Evolutionary conservation across 257 asterid species (phyloP).

Genomic region (Solanum pinnatisectum): DNA sequence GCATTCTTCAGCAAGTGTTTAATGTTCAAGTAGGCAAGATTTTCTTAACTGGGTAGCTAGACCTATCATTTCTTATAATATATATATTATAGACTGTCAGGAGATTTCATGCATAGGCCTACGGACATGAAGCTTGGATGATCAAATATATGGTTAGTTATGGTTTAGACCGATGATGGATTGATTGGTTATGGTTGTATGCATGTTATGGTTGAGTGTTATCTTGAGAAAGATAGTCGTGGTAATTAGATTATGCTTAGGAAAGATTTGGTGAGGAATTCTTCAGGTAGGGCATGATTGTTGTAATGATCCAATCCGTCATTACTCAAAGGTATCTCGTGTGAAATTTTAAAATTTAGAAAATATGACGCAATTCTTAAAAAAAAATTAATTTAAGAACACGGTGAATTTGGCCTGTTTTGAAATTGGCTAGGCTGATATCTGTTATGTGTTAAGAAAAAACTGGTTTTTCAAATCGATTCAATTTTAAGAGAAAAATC

Average conservation of each 20-base stretch:
- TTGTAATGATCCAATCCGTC: too few relatives aligned
- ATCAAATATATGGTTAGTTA: background rate
- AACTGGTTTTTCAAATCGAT: too few relatives aligned
- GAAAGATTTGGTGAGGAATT: too few relatives aligned
- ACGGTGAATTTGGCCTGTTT: too few relatives aligned
- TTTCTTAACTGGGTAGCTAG: background rate
- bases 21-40: background rate
- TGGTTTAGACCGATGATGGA: background rate
- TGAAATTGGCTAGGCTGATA: too few relatives aligned
- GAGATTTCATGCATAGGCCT: background rate
- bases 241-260: too few relatives aligned
- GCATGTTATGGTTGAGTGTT: background rate
- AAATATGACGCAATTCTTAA: too few relatives aligned
- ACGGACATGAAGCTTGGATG: background rate
- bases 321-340: too few relatives aligned
- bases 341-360: too few relatives aligned
- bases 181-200: background rate
- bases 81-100: background rate
- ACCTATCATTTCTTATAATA: background rate
- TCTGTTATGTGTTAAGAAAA: too few relatives aligned
- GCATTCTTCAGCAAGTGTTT: background rate
- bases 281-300: too few relatives aligned
- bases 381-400: accelerated
- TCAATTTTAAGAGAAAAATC: too few relatives aligned
- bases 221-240: background rate